Evolutionary conservation across 2,329 filamentous ascomycete species (phyloP).

Genomic region (Penicillium expansum): DNA sequence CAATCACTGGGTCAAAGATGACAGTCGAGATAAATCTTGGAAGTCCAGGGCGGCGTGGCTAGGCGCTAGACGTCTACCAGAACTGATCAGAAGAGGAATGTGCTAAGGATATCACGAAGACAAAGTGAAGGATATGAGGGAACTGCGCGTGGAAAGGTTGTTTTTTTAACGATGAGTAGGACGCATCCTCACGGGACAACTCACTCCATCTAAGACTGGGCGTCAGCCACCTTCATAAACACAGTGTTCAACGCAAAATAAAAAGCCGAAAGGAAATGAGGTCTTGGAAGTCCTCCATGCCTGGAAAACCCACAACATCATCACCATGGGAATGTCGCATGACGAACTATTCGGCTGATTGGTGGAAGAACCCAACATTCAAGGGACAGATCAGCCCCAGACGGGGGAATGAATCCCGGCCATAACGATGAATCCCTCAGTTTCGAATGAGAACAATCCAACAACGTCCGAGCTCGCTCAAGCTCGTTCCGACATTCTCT

Average conservation of each 20-base stretch:
- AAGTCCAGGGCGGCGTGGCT: background rate
- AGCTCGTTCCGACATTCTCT: background rate
- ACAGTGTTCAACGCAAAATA: background rate
- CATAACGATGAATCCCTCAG: background rate
- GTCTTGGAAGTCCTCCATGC: background rate
- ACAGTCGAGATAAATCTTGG: background rate
- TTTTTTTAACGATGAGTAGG: background rate
- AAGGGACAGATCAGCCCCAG: conserved; percentile 14
- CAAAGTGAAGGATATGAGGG: background rate
- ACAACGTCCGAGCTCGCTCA: background rate
- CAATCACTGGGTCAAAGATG: background rate
- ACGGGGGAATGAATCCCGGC: conserved; percentile 14
- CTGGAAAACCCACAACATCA: background rate
- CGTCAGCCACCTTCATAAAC: background rate
- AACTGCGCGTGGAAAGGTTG: background rate
- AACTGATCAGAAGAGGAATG: background rate
- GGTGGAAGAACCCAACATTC: conserved; percentile 19
- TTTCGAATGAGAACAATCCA: background rate
- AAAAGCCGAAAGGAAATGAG: background rate
- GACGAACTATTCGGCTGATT: conserved; percentile 10
- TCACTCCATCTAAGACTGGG: background rate
- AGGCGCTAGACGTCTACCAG: background rate
- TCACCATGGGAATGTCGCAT: background rate
- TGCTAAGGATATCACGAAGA: background rate
- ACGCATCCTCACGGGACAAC: background rate